Evolutionary conservation across 202 grass and related monocot species (phyloP), one percentile per base, ranked within the genome.

Genomic region (Carex arenaria): DNA sequence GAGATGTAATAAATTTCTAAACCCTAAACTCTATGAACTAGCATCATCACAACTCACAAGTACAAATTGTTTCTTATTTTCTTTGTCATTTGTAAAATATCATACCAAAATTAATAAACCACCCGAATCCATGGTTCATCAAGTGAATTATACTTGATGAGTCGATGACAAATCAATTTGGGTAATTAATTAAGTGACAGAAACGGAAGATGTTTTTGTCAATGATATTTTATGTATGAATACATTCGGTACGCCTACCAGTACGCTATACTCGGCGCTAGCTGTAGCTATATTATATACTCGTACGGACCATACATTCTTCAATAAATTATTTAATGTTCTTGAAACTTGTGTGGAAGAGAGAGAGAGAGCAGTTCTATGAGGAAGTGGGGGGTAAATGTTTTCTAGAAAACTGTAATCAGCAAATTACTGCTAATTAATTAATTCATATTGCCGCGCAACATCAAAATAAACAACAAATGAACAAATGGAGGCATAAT

Each of bases 351-450:
- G 61, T 34, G 61, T 36, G 23, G 20, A 30, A 74, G 70, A 74
- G 10, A 23, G 17, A 73, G 30, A 62, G 30, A 53, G 60, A 8
- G 56, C 15, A 42, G 36, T 18, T 81, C 15, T 20, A 31, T 12
- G n/a, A 61, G 36, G 3, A 81, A 66, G 36, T 52, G 12, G 9
- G 18, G 18, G 79, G 62, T 67, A 66, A 54, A 67, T 55, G 79
- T 81, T 81, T 81, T 55, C 42, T 67, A 14, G 42, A 67, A n/a
- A 82, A 54, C 22, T 18, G 79, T 64, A 65, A 65, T 82, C 22
- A 63, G 17, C 22, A 23, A 54, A 67, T 82, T 42, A 53, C 36
- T 64, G 30, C 10, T 64, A 3, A 53, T 13, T 56, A 56, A 76
- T 31, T 76, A 76, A 56, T 55, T 75, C 4, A 64, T 30, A 28